Evolutionary conservation across 768 basidiomycete genomes (phyloP), one percentile per base, ranked within the genome.

Genomic region (Psilocybe tampanensis): DNA sequence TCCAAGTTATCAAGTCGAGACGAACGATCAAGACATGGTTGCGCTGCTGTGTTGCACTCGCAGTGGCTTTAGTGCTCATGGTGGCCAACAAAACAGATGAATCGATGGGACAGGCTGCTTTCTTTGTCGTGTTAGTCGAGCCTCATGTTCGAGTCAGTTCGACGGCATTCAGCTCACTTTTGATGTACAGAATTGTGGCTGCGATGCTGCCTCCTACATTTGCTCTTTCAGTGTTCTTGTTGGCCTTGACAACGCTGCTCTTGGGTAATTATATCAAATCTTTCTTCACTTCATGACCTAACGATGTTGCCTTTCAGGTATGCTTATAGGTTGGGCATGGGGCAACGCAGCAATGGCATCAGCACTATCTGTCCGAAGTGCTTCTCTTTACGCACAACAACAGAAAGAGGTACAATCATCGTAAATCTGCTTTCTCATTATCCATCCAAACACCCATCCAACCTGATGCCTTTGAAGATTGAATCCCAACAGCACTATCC

Each of bases 281-380:
- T 36, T 8, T 51, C 18, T 43, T 13, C 18, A 21, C 21, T 39
- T 3, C 21, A 15, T 21, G 0, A n/a, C 1, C 34, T 1, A 41
- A 12, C 8, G 5, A 18, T 47, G 5, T 19, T 19, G 3, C 9
- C 21, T 2, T 44, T n/a, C 26, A 74, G 76, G 78, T 0, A 76
- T 80, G 75, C 59, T 76, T 18, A 42, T 78, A 23, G 79, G 79
- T 17, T 80, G 80, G 80, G 80, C 76, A 18, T 78, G 77, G 74
- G 77, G 76, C 22, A 70, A 62, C 47, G 79, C 75, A 13, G 73
- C 73, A 0, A 81, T 79, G 76, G 77, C 73, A 3, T 71, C 78
- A 8, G 75, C 70, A 4, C 60, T 74, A 21, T 64, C 72, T 47
- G 76, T 69, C 1, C 68, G 77, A 50, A 74, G 72, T 55, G 66